These are phyloP conservation scores for Penicillium samsonianum DNA, from an alignment of 495 filamentous ascomycete species.

Conservation along the genomic window DNA sequence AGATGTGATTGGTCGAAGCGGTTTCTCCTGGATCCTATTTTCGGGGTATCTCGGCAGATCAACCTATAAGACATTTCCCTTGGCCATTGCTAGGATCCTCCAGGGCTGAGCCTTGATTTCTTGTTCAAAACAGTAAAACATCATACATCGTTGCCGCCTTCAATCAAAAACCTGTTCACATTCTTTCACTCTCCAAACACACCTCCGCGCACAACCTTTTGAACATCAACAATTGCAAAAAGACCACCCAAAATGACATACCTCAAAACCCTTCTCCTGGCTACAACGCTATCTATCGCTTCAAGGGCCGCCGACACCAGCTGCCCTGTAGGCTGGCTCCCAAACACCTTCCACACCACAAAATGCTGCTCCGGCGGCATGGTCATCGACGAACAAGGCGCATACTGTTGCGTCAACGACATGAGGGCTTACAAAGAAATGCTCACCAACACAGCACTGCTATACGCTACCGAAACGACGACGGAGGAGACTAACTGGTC, in stretches of 20 bases:
- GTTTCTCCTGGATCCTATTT: too few species aligned
- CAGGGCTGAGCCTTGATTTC: too few species aligned
- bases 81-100: too few species aligned
- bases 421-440: constrained; percentile 1
- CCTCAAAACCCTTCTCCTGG: constrained; percentile 11
- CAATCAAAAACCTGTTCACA: too few species aligned
- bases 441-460: constrained; percentile 5
- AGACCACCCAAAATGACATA: constrained; percentile 16
- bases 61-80: too few species aligned
- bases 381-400: constrained; percentile 4
- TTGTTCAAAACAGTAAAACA: too few species aligned
- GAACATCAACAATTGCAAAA: too few species aligned
- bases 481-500: constrained; percentile 13
- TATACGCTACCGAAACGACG: constrained; percentile 2
- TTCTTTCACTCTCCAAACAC: too few species aligned
- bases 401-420: constrained; percentile 22
- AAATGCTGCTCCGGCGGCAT: constrained; percentile 23
- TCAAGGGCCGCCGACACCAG: constrained; percentile 3
- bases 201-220: too few species aligned
- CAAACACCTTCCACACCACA: neutral
- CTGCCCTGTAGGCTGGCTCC: constrained; percentile 16
- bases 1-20: too few species aligned
- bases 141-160: too few species aligned
- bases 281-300: constrained; percentile 3
- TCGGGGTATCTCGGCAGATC: too few species aligned